Percentiles rank a stretch among this genome's conserved stretches.
Conservation (phyloP, 495 filamentous ascomycete species). For the Annulohypoxylon maeteangense region DNA sequence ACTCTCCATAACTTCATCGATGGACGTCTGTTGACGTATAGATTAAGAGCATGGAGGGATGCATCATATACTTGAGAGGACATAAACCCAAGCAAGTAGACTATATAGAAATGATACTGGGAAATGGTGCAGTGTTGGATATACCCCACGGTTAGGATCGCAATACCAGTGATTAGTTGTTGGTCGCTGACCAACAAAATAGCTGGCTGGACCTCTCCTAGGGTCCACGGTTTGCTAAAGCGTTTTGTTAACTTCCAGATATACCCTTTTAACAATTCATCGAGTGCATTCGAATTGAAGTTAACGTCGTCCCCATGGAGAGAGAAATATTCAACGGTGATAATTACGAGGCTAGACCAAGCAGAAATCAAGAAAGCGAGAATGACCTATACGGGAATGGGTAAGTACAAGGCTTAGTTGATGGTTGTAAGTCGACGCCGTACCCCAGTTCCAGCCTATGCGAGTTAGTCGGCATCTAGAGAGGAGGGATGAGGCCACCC, state of each 20-base stretch:
- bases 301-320: neutral
- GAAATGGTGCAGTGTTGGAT: constrained; percentile 1
- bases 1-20: neutral
- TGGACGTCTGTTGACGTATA: neutral
- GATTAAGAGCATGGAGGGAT: neutral
- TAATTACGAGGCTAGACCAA: neutral
- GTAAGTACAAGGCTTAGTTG: neutral
- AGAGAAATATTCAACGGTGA: neutral
- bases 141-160: neutral
- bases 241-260: neutral
- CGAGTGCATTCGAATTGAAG: neutral
- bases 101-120: neutral
- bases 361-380: neutral
- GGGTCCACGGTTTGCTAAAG: neutral
- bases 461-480: neutral
- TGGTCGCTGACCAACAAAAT: neutral
- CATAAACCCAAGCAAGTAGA: neutral
- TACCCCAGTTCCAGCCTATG: constrained; percentile 1
- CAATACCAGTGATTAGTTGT: constrained; percentile 1
- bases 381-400: neutral
- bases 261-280: neutral
- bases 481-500: neutral
- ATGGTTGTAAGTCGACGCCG: neutral
- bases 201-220: neutral
- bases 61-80: neutral